Evolutionary conservation across 805 yeast species (phyloP), one percentile per base, ranked within the genome.

Genomic region (Clavispora vitiphila): DNA sequence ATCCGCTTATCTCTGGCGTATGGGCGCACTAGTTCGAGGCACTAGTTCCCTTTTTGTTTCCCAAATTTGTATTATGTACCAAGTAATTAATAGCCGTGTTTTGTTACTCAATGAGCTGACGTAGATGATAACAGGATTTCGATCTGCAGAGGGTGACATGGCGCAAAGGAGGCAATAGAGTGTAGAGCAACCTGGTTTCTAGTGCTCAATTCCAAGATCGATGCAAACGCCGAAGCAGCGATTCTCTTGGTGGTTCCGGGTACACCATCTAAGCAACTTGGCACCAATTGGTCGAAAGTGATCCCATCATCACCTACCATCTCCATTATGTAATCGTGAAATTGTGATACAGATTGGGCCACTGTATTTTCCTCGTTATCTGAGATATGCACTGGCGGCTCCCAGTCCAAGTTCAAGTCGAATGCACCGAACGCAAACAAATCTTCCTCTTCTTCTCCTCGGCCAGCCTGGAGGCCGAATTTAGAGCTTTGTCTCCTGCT

Each of bases 201-300:
- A 4, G 32, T 29, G 20, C 32, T 46, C 26, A 51, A 51, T 25
- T 51, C 48, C 15, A 51, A 37, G n/a, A 51, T 34, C 24, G 39
- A 46, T 2, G 51, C 36, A 16, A 51, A 35, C 2, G 55, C 44
- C n/a, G 42, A 38, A 3, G 55, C 55, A 1, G 53, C 55, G 9
- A 44, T 41, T 23, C 36, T 41, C 3, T 9, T 29, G 10, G 11
- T 29, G 15, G 32, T 8, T 9, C 14, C 16, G 4, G 32, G 19
- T 12, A 15, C 20, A 9, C 32, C 32, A 9, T 10, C 20, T 16
- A 8, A 15, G 12, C 10, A 8, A n/a, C 32, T 15, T 7, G 32
- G 32, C 4, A 29, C 32, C 20, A 29, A 29, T 12, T 8, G 5
- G 11, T 29, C 32, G 12, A 29, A 29, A 5, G 20, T 29, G 19